phyloP scores from a whole-genome alignment of 805 yeast genomes.

The Candida loeiensis region DNA sequence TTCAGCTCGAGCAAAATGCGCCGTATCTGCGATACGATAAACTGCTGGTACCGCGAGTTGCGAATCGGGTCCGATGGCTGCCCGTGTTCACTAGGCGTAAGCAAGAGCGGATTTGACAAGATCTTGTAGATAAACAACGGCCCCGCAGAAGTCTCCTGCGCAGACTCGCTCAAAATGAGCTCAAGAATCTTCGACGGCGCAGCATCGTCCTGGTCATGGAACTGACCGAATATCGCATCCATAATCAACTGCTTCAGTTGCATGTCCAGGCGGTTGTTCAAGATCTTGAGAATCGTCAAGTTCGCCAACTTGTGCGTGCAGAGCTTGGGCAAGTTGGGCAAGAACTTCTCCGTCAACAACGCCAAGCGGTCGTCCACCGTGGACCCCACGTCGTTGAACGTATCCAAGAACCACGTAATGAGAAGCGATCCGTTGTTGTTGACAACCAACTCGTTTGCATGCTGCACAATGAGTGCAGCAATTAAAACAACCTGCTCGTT shows the following conservation, averaged over 20 bases:
- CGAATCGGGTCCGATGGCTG: conserved; percentile 7
- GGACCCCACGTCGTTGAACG: conserved; percentile 36
- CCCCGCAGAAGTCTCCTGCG: conserved; percentile 49
- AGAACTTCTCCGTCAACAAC: conserved; percentile 58
- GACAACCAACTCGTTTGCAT: conserved; percentile 73
- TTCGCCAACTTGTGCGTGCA: conserved; percentile 84
- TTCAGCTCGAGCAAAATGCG: conserved; percentile 57
- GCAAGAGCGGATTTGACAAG: conserved; percentile 62
- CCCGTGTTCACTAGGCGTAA: conserved; percentile 24
- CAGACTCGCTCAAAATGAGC: conserved; percentile 59
- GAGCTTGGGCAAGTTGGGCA: conserved; percentile 58
- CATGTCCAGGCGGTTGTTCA: conserved; percentile 64
- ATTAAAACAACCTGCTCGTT: conserved; percentile 67
- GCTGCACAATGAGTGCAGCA: conserved; percentile 71
- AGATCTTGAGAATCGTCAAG: conserved; percentile 72
- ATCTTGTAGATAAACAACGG: conserved; percentile 71
- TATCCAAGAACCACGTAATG: conserved; percentile 92
- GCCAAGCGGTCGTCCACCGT: conserved; percentile 54
- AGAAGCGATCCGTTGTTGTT: conserved; percentile 86
- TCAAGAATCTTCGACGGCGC: conserved; percentile 49
- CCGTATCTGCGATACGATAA: conserved; percentile 59
- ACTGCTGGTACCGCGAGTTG: conserved; percentile 43
- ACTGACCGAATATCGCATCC: conserved; percentile 60
- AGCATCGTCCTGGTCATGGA: conserved; percentile 21
- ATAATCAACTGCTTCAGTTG: conserved; percentile 60